Base-by-base conservation (phyloP, 179 eudicot genomes). In the Beta corolliflora region DNA sequence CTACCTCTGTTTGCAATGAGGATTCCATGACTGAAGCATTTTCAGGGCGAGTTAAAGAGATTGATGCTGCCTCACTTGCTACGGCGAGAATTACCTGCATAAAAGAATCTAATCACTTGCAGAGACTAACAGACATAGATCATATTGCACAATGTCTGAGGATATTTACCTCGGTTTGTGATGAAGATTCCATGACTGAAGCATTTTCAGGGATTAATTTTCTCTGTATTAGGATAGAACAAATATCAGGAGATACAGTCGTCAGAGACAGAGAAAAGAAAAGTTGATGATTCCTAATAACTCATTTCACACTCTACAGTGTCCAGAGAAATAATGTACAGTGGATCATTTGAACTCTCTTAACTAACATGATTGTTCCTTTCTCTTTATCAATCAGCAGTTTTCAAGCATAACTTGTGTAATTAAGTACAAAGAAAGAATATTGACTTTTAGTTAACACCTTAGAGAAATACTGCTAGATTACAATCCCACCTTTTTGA, bases 1-100 rank as follows among this genome's bases (percentile, higher is more conserved):
- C 8, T 85, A 90, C 91, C 87, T 82, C 85, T 75, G 68, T 76
- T 31, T 74, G 84, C 50, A 73, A 48, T 81, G 80, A 80, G 73
- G 84, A 79, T 53, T 61, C 75, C 65, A 63, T 53, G 72, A 76
- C 78, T 50, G 83, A 72, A 85, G 88, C 81, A 73, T 50, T 76
- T 54, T 66, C 78, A 65, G 76, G 58, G 53, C 41, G 3, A 36
- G 41, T 36, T 36, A 36, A 36, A 36, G 41, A 36, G 3, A 36
- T 36, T 36, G 41, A 36, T 3, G 41, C 41, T 36, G 41, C 41
- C 41, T 36, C 41, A 36, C 41, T 36, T 36, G 41, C 41, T 36
- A 1, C 3, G 3, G 41, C 3, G 41, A 36, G 41, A 36, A 41
- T 76, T 45, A 36, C 63, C 87, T 85, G 87, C 78, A 81, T 29